Conservation (phyloP, 768 basidiomycete genomes). For the Suillus variegatus region DNA sequence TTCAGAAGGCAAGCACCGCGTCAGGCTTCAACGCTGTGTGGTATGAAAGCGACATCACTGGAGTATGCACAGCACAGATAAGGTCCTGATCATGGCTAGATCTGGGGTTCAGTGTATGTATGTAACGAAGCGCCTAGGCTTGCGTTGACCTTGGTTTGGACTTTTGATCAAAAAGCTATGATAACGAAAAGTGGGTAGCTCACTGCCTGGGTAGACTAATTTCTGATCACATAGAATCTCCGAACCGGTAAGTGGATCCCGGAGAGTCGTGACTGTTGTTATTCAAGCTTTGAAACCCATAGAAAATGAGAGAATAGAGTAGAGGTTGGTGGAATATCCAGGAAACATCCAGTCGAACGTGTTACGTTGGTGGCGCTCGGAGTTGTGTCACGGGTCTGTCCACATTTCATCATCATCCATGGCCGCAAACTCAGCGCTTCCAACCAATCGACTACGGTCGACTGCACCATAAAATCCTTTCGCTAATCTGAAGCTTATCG, state of each 20-base stretch:
- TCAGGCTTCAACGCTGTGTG: background rate
- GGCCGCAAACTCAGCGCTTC: background rate
- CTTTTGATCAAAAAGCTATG: background rate
- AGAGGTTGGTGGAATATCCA: background rate
- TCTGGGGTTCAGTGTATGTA: background rate
- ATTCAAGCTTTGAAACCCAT: background rate
- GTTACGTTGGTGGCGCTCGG: background rate
- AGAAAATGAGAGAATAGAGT: background rate
- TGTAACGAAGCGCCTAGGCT: background rate
- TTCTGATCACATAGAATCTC: background rate
- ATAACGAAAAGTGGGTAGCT: background rate
- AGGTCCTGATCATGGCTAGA: background rate
- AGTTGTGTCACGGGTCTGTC: conserved; percentile 1
- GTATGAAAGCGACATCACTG: background rate
- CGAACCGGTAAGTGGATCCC: background rate
- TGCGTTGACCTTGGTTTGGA: conserved; percentile 2
- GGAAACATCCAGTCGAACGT: background rate
- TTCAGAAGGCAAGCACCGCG: background rate
- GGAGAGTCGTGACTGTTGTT: background rate
- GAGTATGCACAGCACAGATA: background rate
- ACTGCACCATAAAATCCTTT: background rate
- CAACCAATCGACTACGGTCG: background rate
- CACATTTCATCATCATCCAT: conserved; percentile 7
- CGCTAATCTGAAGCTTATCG: background rate
- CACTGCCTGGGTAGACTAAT: background rate